Evolutionary conservation across 805 yeast genomes (phyloP).

Genomic region (Myxozyma neglecta): DNA sequence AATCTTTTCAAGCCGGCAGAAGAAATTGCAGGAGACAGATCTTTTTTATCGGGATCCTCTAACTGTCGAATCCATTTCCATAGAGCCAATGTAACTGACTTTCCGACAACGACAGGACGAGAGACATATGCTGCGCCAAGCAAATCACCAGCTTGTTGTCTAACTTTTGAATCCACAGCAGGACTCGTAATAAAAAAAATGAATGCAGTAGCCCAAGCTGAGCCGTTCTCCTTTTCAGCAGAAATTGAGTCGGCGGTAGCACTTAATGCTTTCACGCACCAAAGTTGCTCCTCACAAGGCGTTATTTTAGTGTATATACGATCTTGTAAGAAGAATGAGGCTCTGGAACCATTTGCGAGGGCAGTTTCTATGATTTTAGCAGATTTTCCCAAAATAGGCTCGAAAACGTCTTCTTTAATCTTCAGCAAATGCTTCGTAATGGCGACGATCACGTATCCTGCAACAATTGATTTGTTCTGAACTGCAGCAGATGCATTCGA

Average conservation of each 20-base stretch:
- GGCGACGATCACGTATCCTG: constrained; percentile 53
- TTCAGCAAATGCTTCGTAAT: constrained; percentile 32
- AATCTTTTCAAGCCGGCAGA: constrained; percentile 29
- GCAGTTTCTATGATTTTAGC: constrained; percentile 33
- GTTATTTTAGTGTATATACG: constrained; percentile 54
- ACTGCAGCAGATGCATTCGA: constrained; percentile 56
- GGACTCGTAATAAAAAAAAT: constrained; percentile 24
- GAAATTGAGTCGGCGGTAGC: constrained; percentile 37
- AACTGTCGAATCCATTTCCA: constrained; percentile 37
- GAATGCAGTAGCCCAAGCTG: constrained; percentile 33
- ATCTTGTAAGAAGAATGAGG: constrained; percentile 51
- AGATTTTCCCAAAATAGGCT: constrained; percentile 16
- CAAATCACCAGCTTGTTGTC: constrained; percentile 32
- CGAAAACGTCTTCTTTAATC: constrained; percentile 34
- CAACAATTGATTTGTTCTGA: constrained; percentile 52
- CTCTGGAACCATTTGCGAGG: constrained; percentile 44
- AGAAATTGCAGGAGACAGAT: constrained; percentile 28
- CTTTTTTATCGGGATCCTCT: constrained; percentile 21
- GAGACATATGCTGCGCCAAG: constrained; percentile 37
- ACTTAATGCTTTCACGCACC: constrained; percentile 54
- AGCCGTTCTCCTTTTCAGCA: constrained; percentile 26
- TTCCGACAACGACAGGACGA: constrained; percentile 47
- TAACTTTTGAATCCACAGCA: constrained; percentile 6
- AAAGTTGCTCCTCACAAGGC: constrained; percentile 48
- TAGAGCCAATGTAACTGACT: constrained; percentile 48